These are phyloP conservation scores for Colletotrichum lentis DNA, from an alignment of 2,329 filamentous ascomycete genomes.

Conservation along the genomic window DNA sequence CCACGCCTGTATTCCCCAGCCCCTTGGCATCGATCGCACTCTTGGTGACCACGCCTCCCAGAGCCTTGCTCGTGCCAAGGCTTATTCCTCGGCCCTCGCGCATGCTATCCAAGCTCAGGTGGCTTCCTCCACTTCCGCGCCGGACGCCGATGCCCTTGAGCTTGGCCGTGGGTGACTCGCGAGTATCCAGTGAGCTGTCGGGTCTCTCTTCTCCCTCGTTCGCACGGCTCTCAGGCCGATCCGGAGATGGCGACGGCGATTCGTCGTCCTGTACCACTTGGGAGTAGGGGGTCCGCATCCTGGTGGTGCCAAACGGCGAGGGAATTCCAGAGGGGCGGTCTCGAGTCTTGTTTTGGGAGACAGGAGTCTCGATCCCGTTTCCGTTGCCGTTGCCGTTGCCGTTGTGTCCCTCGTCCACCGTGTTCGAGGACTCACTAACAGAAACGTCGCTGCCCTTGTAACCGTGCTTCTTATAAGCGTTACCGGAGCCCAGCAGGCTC, in stretches of 20 bases:
- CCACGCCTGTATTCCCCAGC: conserved; percentile 33
- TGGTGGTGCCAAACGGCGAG: conserved; percentile 34
- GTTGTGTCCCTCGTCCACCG: conserved; percentile 19
- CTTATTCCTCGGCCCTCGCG: conserved; percentile 52
- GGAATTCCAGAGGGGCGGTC: conserved; percentile 32
- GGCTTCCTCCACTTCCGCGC: conserved; percentile 46
- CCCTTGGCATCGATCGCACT: conserved; percentile 39
- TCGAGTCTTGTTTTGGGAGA: conserved; percentile 17
- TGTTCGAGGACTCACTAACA: conserved; percentile 32
- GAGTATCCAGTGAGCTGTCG: conserved; percentile 25
- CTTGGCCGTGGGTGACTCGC: conserved; percentile 41
- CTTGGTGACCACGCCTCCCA: conserved; percentile 49
- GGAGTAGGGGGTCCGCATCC: conserved; percentile 24
- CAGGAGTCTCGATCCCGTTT: conserved; percentile 25
- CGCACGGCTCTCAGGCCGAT: conserved; percentile 25
- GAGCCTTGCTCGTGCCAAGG: conserved; percentile 50
- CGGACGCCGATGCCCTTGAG: conserved; percentile 45
- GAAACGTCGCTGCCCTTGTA: conserved; percentile 45
- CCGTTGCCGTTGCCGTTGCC: not conserved
- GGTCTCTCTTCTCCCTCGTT: conserved; percentile 26
- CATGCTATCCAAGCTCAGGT: conserved; percentile 53
- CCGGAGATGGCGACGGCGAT: conserved; percentile 35
- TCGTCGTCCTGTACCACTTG: conserved; percentile 35
- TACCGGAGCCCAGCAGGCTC: conserved; percentile 55
- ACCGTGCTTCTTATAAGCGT: conserved; percentile 44